phyloP scores from a whole-genome alignment of 495 filamentous ascomycete genomes.

The Neurospora sublineolata region DNA sequence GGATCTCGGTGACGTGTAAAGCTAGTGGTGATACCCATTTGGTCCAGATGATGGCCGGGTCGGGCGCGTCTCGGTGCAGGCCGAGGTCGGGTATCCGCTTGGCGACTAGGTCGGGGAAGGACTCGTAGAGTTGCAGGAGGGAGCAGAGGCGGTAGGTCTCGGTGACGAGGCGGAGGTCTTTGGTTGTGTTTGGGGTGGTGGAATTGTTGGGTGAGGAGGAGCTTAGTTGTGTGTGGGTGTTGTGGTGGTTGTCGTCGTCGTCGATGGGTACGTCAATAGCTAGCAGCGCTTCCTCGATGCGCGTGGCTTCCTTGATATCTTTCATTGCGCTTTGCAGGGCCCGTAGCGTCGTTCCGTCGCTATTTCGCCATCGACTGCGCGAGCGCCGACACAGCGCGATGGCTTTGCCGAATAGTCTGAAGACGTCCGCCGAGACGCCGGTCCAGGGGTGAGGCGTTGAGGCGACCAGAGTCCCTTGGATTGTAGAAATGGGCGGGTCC shows the following conservation, averaged over 20 bases:
- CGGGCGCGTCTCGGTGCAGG: neutral
- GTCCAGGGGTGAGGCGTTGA: conserved; percentile 17
- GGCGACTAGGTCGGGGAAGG: conserved; percentile 19
- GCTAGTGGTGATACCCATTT: conserved; percentile 18
- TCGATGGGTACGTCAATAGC: conserved; percentile 5
- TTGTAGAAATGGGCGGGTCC: conserved; percentile 6
- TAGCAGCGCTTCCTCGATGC: conserved; percentile 16
- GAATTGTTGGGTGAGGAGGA: neutral
- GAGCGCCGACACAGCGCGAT: conserved; percentile 21
- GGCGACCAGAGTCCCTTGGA: conserved; percentile 4
- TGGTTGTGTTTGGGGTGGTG: neutral
- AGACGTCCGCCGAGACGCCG: conserved; percentile 17
- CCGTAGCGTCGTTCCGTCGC: conserved; percentile 18
- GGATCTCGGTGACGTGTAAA: conserved; percentile 15
- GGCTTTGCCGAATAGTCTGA: conserved; percentile 24
- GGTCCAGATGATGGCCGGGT: conserved; percentile 12
- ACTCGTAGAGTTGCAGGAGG: conserved; percentile 22
- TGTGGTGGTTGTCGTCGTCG: neutral
- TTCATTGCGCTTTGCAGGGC: conserved; percentile 20
- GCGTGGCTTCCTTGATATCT: conserved; percentile 20
- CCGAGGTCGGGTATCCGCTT: conserved; percentile 13
- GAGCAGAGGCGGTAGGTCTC: conserved; percentile 23
- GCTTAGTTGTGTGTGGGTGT: neutral
- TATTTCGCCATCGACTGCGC: conserved; percentile 20
- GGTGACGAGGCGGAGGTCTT: conserved; percentile 11